Percentiles rank a stretch among this genome's conserved stretches.
Conservation (phyloP, 768 basidiomycete genomes). For the Rhizopogon rudus region DNA sequence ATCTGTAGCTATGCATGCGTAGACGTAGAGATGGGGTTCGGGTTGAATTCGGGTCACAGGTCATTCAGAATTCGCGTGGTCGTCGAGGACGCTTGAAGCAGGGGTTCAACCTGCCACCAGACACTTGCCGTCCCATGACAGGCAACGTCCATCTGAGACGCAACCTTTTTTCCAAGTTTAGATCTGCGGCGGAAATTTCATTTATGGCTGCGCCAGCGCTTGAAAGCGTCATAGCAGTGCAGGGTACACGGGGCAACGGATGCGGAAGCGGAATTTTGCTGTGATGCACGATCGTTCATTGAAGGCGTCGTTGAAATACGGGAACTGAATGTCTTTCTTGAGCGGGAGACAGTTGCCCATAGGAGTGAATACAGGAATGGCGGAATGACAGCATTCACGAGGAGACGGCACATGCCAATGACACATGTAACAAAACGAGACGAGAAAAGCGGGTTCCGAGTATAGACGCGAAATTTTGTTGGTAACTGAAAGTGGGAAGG, state of each 20-base stretch:
- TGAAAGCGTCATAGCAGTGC: not conserved
- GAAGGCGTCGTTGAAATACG: not conserved
- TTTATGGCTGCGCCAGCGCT: not conserved
- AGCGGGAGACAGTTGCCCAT: not conserved
- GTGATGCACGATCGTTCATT: not conserved
- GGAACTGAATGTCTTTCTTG: not conserved
- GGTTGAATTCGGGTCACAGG: too few species aligned
- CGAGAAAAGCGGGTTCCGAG: slow-evolving; percentile 1
- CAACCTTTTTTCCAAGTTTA: not conserved
- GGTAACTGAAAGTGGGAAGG: not conserved
- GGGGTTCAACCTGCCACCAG: not conserved
- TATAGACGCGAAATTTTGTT: slow-evolving; percentile 7
- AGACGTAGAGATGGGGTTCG: not conserved
- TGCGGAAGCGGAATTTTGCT: not conserved
- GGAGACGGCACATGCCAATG: not conserved
- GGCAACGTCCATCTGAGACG: not conserved
- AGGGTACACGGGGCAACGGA: not conserved
- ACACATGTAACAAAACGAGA: not conserved
- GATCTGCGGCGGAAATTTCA: not conserved
- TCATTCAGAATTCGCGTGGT: not conserved
- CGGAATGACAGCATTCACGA: slow-evolving; percentile 9
- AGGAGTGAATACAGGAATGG: not conserved
- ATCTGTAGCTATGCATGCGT: not conserved
- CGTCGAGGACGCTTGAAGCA: not conserved
- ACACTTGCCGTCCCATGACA: not conserved